Percentiles rank a stretch among this genome's conserved stretches.
These are phyloP conservation scores for Ogataea trehalophila DNA, from an alignment of 805 yeast species.

Conservation along the genomic window DNA sequence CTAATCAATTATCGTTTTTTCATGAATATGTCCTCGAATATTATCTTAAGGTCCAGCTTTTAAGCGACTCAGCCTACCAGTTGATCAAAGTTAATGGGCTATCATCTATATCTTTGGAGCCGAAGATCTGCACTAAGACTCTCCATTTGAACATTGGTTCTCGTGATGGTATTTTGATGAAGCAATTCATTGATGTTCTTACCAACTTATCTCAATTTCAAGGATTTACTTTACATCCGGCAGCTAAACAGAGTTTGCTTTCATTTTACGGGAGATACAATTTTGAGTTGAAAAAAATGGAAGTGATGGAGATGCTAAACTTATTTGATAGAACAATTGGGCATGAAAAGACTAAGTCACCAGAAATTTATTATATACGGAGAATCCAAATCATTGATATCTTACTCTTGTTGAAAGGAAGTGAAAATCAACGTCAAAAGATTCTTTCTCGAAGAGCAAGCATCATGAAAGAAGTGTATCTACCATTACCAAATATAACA, in stretches of 20 bases:
- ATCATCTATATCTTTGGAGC: slow-evolving; percentile 14
- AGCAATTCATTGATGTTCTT: slow-evolving; percentile 16
- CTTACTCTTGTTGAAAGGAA: slow-evolving; percentile 13
- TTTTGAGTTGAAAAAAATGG: slow-evolving; percentile 14
- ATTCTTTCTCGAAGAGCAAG: slow-evolving; percentile 8
- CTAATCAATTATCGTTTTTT: slow-evolving; percentile 4
- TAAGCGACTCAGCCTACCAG: slow-evolving; percentile 19
- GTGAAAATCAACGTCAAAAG: slow-evolving; percentile 10
- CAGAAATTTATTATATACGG: slow-evolving; percentile 9
- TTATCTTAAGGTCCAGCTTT: slow-evolving; percentile 23
- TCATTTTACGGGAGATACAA: slow-evolving; percentile 11
- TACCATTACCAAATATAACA: slow-evolving; percentile 11
- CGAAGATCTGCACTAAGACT: slow-evolving; percentile 15
- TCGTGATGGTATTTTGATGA: slow-evolving; percentile 19
- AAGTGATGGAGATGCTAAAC: slow-evolving; percentile 10
- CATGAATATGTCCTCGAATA: slow-evolving; percentile 21
- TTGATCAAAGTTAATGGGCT: slow-evolving; percentile 17
- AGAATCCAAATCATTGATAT: slow-evolving; percentile 16
- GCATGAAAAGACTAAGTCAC: not conserved
- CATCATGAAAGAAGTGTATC: slow-evolving; percentile 7
- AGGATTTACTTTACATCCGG: slow-evolving; percentile 12
- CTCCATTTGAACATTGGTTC: slow-evolving; percentile 21
- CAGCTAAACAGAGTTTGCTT: slow-evolving; percentile 11
- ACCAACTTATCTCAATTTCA: slow-evolving; percentile 12
- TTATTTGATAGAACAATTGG: slow-evolving; percentile 7